Evolutionary conservation across 164 flowering plant species (phyloP), one percentile per base, ranked within the genome.

Genomic region (Pachysandra terminalis): DNA sequence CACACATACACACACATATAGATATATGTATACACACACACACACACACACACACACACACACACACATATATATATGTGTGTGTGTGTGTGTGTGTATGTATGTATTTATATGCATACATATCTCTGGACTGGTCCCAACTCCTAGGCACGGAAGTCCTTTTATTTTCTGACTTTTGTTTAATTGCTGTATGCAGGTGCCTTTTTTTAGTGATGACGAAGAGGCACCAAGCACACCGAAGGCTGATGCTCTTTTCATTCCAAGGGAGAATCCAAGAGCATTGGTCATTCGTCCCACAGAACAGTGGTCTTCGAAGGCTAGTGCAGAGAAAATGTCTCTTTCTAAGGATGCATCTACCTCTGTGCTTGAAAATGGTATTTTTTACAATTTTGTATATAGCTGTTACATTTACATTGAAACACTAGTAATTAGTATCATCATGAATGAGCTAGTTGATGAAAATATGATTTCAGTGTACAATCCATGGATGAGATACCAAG

Each of bases 221-320:
- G 94, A 89, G 75, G 77, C 87, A 62, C 85, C 86, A 1, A 84
- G 88, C 80, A 89, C 96, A 26, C 99, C 99, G 10, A 95, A 89
- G 81, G 99, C 99, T 19, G 98, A 92, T 82, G 96, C 97, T 59
- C 83, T 90, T 73, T 89, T 95, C 68, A 77, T 95, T 75, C 97
- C 99, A 10, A 83, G 99, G 77, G 99, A 95, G 73, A 95, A 95
- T 69, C 97, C 99, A 24, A 85, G 99, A 76, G 87, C 97, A 48
- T 73, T 95, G 48, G 86, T 95, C 10, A 84, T 95, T 74, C 90
- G 85, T 59, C 93, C 99, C 14, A 63, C 78, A 58, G 94, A 90
- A 67, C 90, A 83, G 58, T 83, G 89, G 89, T 77, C 85, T 68
- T 71, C 80, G 3, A 82, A 79, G 73, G 57, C 78, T 45, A 70